Evolutionary conservation across 2,329 filamentous ascomycete genomes (phyloP), one percentile per base, ranked within the genome.

Genomic region (Pestalotiopsis sp.): DNA sequence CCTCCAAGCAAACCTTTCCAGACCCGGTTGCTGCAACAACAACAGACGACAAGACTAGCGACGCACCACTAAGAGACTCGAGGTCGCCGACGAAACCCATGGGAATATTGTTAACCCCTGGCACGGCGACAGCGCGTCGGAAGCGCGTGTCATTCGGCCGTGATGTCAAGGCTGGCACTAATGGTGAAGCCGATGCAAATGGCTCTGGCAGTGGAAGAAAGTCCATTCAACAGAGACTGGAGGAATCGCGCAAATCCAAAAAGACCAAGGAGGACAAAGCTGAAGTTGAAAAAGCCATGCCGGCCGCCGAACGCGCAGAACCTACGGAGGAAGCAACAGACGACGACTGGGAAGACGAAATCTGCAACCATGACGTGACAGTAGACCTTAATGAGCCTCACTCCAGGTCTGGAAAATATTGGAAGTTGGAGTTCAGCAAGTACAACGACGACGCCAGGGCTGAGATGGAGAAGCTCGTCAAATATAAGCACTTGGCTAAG

Each of bases 401-500:
- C 70, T 93, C 92, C 1, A 87, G 91, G 68, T 94, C 92, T 3
- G 92, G 92, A 6, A 89, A 87, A 73, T 94, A 92, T 78, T 95
- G 92, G 92, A 94, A 94, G 79, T 85, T 88, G 26, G 88, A 94
- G 75, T 94, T 92, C 73, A 86, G 93, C 71, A 86, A 85, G 66
- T 95, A 94, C 74, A 89, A 92, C 62, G 84, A 88, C 58, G 91
- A 92, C 70, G 92, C 92, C 70, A 89, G 88, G 77, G 85, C 84
- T 57, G 91, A 94, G 78, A 90, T 94, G 84, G 89, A 90, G 81
- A 93, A 91, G 80, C 83, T 95, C 75, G 86, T 94, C 75, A 89
- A 88, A 75, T 94, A 94, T 83, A 93, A 94, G 81, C 88, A 92
- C 75, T 83, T 93, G 70, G 91, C 92, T 67, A 94, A 93, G 79